Evolutionary conservation across 805 yeast species (phyloP).

Genomic region (Maudiozyma pseudohumilis): DNA sequence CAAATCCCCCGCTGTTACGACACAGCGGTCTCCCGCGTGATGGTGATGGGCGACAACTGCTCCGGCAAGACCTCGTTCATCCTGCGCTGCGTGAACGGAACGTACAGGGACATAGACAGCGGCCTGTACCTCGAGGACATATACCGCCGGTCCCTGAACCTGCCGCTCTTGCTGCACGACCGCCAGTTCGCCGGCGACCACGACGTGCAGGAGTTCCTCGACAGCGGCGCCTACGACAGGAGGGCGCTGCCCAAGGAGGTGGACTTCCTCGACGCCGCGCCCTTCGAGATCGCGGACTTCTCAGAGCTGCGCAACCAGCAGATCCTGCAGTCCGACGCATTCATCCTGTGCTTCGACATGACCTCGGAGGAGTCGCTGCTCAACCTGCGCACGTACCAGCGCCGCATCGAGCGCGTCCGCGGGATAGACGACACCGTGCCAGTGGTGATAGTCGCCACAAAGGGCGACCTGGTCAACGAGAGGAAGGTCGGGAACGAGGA

Average conservation of each 20-base stretch:
- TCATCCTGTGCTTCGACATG: constrained; percentile 21
- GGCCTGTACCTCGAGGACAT: constrained; percentile 12
- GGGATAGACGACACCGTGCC: constrained; percentile 15
- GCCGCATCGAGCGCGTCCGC: constrained; percentile 15
- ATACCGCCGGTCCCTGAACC: constrained; percentile 9
- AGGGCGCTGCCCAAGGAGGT: constrained; percentile 7
- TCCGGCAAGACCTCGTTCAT: constrained; percentile 23
- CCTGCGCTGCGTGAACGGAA: constrained; percentile 14
- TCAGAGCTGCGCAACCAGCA: constrained; percentile 19
- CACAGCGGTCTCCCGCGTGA: constrained; percentile 12
- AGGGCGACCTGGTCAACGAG: constrained; percentile 12
- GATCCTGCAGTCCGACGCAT: constrained; percentile 24
- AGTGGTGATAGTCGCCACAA: constrained; percentile 15
- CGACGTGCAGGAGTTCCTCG: background rate
- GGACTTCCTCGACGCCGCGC: constrained; percentile 18
- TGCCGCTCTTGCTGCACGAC: background rate
- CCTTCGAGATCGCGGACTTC: constrained; percentile 15
- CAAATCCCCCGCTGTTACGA: constrained; percentile 16
- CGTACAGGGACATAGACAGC: constrained; percentile 4
- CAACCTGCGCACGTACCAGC: constrained; percentile 12
- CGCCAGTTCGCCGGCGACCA: background rate
- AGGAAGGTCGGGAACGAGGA: constrained; percentile 10
- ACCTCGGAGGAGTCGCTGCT: constrained; percentile 15
- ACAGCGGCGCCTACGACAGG: background rate
- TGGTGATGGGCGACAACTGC: constrained; percentile 18